Evolutionary conservation across 495 filamentous ascomycete species (phyloP).

Genomic region (Stereocaulon alpinum): DNA sequence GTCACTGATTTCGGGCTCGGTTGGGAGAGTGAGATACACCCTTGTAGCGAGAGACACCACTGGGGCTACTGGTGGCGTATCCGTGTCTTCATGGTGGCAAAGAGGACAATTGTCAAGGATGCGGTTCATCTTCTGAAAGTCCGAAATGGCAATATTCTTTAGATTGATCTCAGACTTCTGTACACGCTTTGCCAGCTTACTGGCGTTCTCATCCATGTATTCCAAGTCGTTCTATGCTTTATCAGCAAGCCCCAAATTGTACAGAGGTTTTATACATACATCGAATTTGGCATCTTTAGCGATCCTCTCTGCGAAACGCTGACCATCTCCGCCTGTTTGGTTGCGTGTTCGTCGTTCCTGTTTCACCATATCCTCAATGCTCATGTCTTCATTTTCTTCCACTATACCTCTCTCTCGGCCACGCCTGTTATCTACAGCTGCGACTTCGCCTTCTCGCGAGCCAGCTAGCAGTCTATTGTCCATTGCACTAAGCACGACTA

Average conservation of each 20-base stretch:
- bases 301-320: constrained; percentile 78
- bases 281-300: constrained; percentile 86
- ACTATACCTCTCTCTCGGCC: constrained; percentile 71
- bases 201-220: constrained; percentile 94
- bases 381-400: constrained; percentile 91
- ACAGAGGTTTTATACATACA: constrained; percentile 30
- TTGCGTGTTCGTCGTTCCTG: constrained; percentile 79
- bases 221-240: constrained; percentile 65
- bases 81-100: constrained; percentile 84
- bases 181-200: constrained; percentile 79
- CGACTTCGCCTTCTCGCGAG: constrained; percentile 61
- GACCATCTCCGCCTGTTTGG: constrained; percentile 69
- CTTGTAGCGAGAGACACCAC: constrained; percentile 83
- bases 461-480: constrained; percentile 81
- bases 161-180: constrained; percentile 82
- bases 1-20: constrained; percentile 75
- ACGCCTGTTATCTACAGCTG: constrained; percentile 60
- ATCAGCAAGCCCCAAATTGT: constrained; percentile 24
- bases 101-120: constrained; percentile 84
- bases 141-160: constrained; percentile 75
- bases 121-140: constrained; percentile 82
- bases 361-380: constrained; percentile 86
- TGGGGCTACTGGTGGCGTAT: constrained; percentile 75
- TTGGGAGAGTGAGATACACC: constrained; percentile 79
- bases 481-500: constrained; percentile 77